These are phyloP conservation scores for Trichocladium antarcticum DNA, from an alignment of 495 filamentous ascomycete species.

Conservation along the genomic window DNA sequence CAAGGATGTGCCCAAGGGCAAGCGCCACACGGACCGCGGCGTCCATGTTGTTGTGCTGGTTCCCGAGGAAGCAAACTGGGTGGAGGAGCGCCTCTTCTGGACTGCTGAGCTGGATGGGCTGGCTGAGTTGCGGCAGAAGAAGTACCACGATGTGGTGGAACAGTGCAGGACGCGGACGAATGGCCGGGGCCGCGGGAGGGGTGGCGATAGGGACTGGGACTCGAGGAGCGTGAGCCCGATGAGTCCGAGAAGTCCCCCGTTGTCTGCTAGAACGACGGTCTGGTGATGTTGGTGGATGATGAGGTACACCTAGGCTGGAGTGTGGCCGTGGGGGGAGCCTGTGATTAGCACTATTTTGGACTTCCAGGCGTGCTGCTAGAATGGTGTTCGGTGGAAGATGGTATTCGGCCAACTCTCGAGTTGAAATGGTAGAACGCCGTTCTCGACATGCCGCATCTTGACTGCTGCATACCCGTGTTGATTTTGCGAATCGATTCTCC, in stretches of 20 bases:
- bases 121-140: slow-evolving; percentile 4
- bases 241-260: neutral
- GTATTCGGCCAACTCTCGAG: too few species aligned
- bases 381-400: too few species aligned
- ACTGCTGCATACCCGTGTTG: too few species aligned
- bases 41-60: slow-evolving; percentile 5
- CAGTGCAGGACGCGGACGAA: neutral
- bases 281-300: neutral
- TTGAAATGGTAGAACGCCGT: too few species aligned
- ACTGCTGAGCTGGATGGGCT: slow-evolving; percentile 1
- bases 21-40: slow-evolving; percentile 5
- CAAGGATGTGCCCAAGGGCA: neutral
- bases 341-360: too few species aligned
- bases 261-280: neutral
- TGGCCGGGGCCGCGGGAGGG: too few species aligned
- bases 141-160: slow-evolving; percentile 6
- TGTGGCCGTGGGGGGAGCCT: too few species aligned
- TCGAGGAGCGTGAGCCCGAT: neutral
- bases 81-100: slow-evolving; percentile 13
- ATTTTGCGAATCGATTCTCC: too few species aligned
- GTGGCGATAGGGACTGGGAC: neutral
- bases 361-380: too few species aligned
- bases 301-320: too few species aligned
- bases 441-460: too few species aligned
- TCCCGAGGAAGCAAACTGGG: slow-evolving; percentile 6